phyloP scores from a whole-genome alignment of 257 asterid species.

The Lycium barbarum region DNA sequence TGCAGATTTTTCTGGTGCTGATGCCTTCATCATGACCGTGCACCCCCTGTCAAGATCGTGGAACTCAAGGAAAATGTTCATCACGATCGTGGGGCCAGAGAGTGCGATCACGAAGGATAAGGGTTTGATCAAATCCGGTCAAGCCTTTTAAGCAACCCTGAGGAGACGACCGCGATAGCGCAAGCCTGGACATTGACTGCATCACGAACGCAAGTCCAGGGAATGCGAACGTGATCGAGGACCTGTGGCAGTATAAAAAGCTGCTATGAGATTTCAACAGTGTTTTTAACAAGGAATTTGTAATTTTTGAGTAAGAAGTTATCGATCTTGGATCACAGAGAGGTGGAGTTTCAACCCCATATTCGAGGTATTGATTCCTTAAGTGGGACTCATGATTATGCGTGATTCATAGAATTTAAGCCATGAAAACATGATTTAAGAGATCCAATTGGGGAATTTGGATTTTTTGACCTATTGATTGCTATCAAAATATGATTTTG shows the following conservation, averaged over 20 bases:
- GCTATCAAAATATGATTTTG: background rate
- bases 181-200: background rate
- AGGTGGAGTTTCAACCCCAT: background rate
- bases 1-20: too few species aligned
- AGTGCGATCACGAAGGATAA: too few species aligned
- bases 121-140: background rate
- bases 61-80: too few species aligned
- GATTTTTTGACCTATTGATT: background rate
- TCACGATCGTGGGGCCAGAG: too few species aligned
- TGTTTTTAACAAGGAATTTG: background rate
- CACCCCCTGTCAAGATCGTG: too few species aligned
- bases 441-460: conserved; percentile 7
- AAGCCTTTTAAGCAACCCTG: background rate
- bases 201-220: background rate
- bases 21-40: too few species aligned
- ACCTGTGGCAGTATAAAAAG: background rate
- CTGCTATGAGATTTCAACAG: background rate
- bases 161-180: background rate
- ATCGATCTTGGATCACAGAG: background rate
- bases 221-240: background rate
- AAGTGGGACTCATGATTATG: background rate
- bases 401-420: background rate
- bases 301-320: background rate
- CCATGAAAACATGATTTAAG: background rate
- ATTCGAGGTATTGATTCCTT: background rate